phyloP scores from a whole-genome alignment of 306 rosid species.

The Prunus mume region DNA sequence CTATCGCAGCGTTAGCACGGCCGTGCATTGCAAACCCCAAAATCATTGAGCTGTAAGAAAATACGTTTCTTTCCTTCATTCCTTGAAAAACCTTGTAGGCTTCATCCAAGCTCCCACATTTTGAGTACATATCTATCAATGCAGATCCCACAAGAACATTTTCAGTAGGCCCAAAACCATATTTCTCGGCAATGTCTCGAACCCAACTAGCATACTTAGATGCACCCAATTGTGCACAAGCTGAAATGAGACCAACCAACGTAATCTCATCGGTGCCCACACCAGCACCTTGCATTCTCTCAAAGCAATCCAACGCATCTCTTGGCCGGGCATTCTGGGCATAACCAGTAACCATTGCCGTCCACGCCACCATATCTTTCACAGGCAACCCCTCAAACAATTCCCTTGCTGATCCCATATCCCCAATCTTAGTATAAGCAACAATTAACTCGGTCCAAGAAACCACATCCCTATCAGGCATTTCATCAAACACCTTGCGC shows the following conservation, averaged over 20 bases:
- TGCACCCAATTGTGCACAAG: conserved; percentile 76
- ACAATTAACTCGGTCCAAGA: conserved; percentile 82
- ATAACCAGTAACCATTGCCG: conserved; percentile 74
- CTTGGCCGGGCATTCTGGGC: conserved; percentile 70
- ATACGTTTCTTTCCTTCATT: conserved; percentile 66
- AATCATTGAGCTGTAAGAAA: conserved; percentile 81
- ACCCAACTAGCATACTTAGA: conserved; percentile 57
- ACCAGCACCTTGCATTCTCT: conserved; percentile 38
- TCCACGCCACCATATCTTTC: conserved; percentile 89
- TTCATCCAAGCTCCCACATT: conserved; percentile 68
- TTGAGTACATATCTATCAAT: conserved; percentile 72
- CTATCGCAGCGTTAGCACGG: conserved; percentile 51
- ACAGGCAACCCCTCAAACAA: conserved; percentile 54
- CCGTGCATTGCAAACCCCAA: conserved; percentile 76
- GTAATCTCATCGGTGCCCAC: conserved; percentile 59
- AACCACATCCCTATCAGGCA: conserved; percentile 65
- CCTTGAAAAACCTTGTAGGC: conserved; percentile 56
- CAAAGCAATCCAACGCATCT: conserved; percentile 59
- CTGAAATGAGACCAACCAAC: conserved; percentile 65
- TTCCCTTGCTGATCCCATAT: conserved; percentile 55
- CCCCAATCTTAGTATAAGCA: conserved; percentile 55
- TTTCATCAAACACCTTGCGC: conserved; percentile 78
- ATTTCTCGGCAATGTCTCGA: conserved; percentile 53
- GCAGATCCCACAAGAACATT: conserved; percentile 85
- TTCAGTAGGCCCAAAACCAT: conserved; percentile 40